Percentiles rank a stretch among this genome's conserved stretches.
Conservation (phyloP, 345 rosid species). For the Populus alba region DNA sequence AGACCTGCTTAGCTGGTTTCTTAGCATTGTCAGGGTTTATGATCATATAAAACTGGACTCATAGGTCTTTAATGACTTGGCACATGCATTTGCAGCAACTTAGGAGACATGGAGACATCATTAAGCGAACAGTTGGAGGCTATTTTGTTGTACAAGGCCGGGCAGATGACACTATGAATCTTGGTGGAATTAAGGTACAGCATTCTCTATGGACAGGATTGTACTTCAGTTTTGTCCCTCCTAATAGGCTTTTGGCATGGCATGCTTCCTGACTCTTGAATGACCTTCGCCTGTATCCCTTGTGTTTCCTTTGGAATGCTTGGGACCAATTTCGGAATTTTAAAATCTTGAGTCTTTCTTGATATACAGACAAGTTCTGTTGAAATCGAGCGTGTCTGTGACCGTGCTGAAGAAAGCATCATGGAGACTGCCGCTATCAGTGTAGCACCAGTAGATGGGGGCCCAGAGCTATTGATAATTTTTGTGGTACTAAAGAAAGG, state of each 20-base stretch:
- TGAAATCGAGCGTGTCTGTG: slow-evolving; percentile 81
- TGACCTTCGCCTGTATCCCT: background rate
- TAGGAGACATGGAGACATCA: slow-evolving; percentile 86
- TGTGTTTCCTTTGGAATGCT: background rate
- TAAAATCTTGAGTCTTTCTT: background rate
- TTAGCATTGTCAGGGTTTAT: background rate
- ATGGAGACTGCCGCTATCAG: slow-evolving; percentile 78
- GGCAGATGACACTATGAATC: slow-evolving; percentile 98
- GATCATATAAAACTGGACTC: background rate
- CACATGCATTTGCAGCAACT: slow-evolving; percentile 46
- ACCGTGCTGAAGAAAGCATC: slow-evolving; percentile 65
- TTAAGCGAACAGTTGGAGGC: slow-evolving; percentile 72
- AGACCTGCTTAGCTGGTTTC: background rate
- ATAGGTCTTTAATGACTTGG: background rate
- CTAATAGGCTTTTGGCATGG: background rate
- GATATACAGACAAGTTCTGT: slow-evolving; percentile 73
- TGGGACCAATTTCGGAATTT: background rate
- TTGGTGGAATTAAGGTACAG: slow-evolving; percentile 88
- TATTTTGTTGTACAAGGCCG: slow-evolving; percentile 70
- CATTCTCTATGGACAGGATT: background rate
- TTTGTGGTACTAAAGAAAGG: slow-evolving; percentile 68
- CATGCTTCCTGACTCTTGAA: background rate
- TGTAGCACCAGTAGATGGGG: slow-evolving; percentile 53
- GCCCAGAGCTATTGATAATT: slow-evolving; percentile 67
- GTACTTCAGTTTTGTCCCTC: background rate